phyloP scores from a whole-genome alignment of 306 rosid species.

The Castanospermum australe region DNA sequence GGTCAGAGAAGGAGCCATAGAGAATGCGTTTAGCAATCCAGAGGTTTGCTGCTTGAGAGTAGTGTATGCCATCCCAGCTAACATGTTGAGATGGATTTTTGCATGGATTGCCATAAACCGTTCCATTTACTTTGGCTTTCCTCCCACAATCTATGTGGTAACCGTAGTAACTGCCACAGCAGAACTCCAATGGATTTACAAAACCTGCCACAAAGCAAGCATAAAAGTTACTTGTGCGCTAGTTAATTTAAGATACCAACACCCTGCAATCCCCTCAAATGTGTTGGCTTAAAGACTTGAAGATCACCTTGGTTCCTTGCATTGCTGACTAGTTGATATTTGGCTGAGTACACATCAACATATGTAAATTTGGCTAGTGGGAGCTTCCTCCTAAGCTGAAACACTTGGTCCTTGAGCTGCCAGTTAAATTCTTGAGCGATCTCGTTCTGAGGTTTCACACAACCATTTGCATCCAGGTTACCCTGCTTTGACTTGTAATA shows the following conservation, averaged over 20 bases:
- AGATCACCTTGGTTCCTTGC: conserved; percentile 58
- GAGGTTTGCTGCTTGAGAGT: conserved; percentile 73
- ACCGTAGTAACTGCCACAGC: conserved; percentile 84
- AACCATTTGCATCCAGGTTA: conserved; percentile 60
- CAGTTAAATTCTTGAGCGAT: conserved; percentile 77
- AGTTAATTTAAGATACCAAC: not conserved
- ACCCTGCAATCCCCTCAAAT: not conserved
- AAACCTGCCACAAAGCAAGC: conserved; percentile 57
- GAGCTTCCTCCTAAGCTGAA: conserved; percentile 40
- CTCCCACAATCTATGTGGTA: conserved; percentile 68
- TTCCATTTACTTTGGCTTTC: conserved; percentile 63
- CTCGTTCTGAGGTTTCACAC: conserved; percentile 62
- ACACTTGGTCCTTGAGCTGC: conserved; percentile 56
- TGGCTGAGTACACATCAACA: conserved; percentile 68
- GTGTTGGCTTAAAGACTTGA: not conserved
- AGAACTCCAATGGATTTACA: conserved; percentile 68
- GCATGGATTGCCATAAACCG: conserved; percentile 74
- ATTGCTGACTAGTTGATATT: conserved; percentile 57
- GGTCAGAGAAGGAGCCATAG: conserved; percentile 60
- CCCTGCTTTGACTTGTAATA: conserved; percentile 51
- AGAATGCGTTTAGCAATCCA: conserved; percentile 59
- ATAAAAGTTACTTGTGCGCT: not conserved
- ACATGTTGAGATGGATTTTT: conserved; percentile 63
- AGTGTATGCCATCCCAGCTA: conserved; percentile 93
- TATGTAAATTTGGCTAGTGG: conserved; percentile 61